These are phyloP conservation scores for Teratosphaeria pseudoeucalypti DNA, from an alignment of 2,329 filamentous ascomycete species.

Conservation along the genomic window DNA sequence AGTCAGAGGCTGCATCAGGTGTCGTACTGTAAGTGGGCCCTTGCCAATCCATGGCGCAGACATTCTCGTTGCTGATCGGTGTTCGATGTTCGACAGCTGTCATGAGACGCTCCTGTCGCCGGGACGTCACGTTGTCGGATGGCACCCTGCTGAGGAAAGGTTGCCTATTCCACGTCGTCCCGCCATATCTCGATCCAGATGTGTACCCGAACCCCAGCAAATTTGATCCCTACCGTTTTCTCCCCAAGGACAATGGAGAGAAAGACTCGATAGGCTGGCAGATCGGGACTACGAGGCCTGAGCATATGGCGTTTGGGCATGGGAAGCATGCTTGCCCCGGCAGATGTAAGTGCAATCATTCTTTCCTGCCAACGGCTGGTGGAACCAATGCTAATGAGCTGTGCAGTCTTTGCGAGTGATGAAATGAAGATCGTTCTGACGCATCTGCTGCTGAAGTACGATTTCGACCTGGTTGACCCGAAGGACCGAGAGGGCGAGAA, in stretches of 20 bases:
- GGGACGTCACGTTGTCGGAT: neutral
- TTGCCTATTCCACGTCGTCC: neutral
- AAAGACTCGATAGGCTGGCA: neutral
- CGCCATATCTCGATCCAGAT: neutral
- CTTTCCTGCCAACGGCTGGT: neutral
- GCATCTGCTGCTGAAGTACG: slow-evolving; percentile 25
- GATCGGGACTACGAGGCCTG: slow-evolving; percentile 6
- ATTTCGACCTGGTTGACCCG: slow-evolving; percentile 6
- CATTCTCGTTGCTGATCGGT: neutral
- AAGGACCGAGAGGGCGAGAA: neutral
- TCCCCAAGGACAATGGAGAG: neutral
- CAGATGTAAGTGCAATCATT: slow-evolving; percentile 9
- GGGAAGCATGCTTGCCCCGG: slow-evolving; percentile 27
- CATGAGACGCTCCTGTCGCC: neutral
- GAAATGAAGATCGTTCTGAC: slow-evolving; percentile 26
- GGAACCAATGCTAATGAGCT: neutral
- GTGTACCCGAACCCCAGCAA: neutral
- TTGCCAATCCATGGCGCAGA: neutral
- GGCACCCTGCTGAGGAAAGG: neutral
- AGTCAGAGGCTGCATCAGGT: slow-evolving; percentile 14
- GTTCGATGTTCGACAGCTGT: neutral
- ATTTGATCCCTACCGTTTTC: neutral
- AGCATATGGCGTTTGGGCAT: slow-evolving; percentile 21
- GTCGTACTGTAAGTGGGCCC: neutral
- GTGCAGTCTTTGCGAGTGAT: slow-evolving; percentile 21